These are phyloP conservation scores for Populus trichocarpa DNA, from an alignment of 441 rosid genomes.

Conservation along the genomic window DNA sequence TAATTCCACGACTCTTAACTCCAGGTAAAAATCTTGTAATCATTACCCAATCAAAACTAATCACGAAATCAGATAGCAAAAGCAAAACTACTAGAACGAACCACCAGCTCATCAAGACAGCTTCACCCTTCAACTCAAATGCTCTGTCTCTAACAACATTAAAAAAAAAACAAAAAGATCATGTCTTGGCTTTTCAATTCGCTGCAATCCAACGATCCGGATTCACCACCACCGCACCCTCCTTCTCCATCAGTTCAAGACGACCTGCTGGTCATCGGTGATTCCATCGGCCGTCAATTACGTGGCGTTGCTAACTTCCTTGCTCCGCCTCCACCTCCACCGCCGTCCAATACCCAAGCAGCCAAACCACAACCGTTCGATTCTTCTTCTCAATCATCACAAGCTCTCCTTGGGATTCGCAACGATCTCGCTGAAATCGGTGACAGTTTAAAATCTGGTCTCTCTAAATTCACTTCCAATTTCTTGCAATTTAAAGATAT, in stretches of 20 bases:
- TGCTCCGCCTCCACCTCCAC: slow-evolving; percentile 30
- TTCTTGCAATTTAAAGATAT: slow-evolving; percentile 34
- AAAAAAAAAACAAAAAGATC: too few species aligned
- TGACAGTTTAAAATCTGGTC: slow-evolving; percentile 45
- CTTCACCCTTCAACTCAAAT: too few species aligned
- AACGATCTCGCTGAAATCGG: slow-evolving; percentile 69
- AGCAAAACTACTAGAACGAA: too few species aligned
- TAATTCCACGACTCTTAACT: too few species aligned
- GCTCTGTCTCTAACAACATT: too few species aligned
- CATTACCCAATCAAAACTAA: too few species aligned
- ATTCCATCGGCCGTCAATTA: slow-evolving; percentile 40
- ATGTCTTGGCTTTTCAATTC: too few species aligned
- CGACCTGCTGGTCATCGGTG: slow-evolving; percentile 36
- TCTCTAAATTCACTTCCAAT: slow-evolving; percentile 49
- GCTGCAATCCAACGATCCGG: slow-evolving; percentile 13
- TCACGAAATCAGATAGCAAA: too few species aligned
- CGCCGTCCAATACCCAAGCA: background rate
- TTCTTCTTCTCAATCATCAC: slow-evolving; percentile 20
- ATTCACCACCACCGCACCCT: slow-evolving; percentile 17
- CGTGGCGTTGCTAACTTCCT: too few species aligned
- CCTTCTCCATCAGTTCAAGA: slow-evolving; percentile 28
- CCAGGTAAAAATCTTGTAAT: too few species aligned
- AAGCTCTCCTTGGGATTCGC: slow-evolving; percentile 46
- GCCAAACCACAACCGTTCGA: slow-evolving; percentile 8
- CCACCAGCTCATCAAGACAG: too few species aligned